Base-by-base conservation (phyloP, 129 eudicot species). In the Flaveria brownii region DNA sequence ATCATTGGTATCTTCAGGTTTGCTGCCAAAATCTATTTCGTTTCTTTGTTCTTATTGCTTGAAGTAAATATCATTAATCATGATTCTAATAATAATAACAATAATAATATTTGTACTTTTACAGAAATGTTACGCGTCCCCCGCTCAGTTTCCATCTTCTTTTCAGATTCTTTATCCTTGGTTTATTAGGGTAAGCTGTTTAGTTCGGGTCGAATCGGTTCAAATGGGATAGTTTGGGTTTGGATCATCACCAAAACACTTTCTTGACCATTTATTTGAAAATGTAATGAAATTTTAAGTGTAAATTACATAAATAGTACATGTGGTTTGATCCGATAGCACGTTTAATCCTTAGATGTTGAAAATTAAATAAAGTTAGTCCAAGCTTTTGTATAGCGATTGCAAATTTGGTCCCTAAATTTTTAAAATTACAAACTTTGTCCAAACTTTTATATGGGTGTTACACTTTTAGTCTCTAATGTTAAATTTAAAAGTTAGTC, bases 111-210 rank as follows among this genome's bases (percentile, higher is more conserved):
- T 51, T 62, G 4, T 25, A 3, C 13, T 80, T 46, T 6, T 66
- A 41, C 73, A 84, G 87, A 77, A 67, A 61, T 17, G 52, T 14
- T 11, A 57, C 52, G 2, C 67, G 77, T 68, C 82, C 75, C 23
- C 84, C 77, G 6, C 77, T 84, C 62, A 72, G 65, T 36, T 52
- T 76, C 39, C 76, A 9, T 49, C 52, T 80, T 47, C 36, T 80
- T 14, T 57, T 45, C n/a, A 80, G 85, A 76, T 80, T 73, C 82
- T 80, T 84, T 59, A 41, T 76, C 67, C 85, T 84, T 15, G 87
- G 82, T 28, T 70, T 84, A 18, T 11, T 84, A 13, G 87, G 85
- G 87, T 84, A 77, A 72, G 30, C 6, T 36, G 3, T 15, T 1
- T 17, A 9, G 0, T 62, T 23, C 0, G 43, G 7, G 42, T 9